Evolutionary conservation across 2,329 filamentous ascomycete species (phyloP), one percentile per base, ranked within the genome.

Genomic region (Stachybotrys chlorohalonatus): DNA sequence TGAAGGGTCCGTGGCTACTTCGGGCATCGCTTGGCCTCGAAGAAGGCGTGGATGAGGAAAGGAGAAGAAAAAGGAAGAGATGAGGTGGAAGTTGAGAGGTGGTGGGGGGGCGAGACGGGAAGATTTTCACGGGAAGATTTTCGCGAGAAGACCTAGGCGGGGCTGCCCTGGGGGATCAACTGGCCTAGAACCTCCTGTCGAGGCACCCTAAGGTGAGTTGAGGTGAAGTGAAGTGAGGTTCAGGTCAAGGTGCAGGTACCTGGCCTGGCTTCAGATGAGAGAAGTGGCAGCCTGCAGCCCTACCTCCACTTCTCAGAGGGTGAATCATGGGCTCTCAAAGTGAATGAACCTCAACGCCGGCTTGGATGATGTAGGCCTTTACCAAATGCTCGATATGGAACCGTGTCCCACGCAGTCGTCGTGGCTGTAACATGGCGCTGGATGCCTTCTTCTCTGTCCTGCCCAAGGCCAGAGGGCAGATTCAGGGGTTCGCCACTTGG

Each of bases 1-100:
- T 53, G 68, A 68, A 57, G 54, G 48, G 15, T 61, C 59, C 36
- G 54, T 54, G 52, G 57, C 53, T 53, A 58, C 62, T 63, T 65
- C 63, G 51, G 56, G 62, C 67, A 68, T 69, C 50, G 55, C 58
- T 59, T 49, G 51, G 31, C 51, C 47, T 47, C 39, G 24, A 52
- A 42, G 53, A 53, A 46, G 47, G 42, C 9, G 52, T 24, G 51
- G 16, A 54, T 11, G 53, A 32, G 9, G 36, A 55, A 52, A 50
- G 30, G 55, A 54, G 52, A 49, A 47, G 39, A 46, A 52, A 49
- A 50, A 7, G 31, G 17, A 8, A 53, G 42, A 36, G 24, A 32
- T 24, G 48, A 16, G 31, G 31, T 9, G 17, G 16, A 36, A 36
- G 32, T 8, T 31, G 6, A 13, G 36, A 9, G 36, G 36, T 9